Evolutionary conservation across 306 rosid genomes (phyloP), one percentile per base, ranked within the genome.

Genomic region (Trichosanthes truncata): DNA sequence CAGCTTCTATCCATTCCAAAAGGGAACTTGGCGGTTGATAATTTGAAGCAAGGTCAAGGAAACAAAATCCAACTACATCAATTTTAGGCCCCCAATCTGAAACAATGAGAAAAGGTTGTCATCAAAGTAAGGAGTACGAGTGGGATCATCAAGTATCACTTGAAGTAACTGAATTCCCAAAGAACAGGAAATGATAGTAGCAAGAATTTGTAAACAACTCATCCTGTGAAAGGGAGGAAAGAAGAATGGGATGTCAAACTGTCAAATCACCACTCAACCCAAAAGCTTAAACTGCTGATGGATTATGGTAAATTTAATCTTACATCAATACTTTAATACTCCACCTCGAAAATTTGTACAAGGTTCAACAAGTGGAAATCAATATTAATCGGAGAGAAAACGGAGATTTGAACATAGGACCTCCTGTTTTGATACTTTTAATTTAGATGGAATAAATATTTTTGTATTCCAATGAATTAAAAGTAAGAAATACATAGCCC

Each of bases 31-130:
- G 94, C n/a, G 97, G 97, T 82, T 87, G 88, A 84, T 89, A 92
- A 71, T 84, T 88, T 74, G 97, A 92, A 79, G 97, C 98, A 83
- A 94, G 96, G 84, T 94, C 97, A 81, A 94, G 97, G 87, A 94
- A 94, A 91, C 98, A 94, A 83, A 94, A 94, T 78, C 98, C 98
- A 83, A 94, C 97, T 4, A 94, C 92, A 56, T 94, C 97, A 84
- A 90, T 88, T 26, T 86, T 89, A n/a, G 89, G 86, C 6, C 98
- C 97, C 97, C 98, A 94, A 81, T 94, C 98, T 94, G 97, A 90
- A 87, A 68, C 80, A 72, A 60, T 82, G 86, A 74, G 68, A 79
- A 62, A 80, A 62, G 65, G 31, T 25, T 80, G 55, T 80, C 10
- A 82, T 77, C 67, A 52, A 40, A 80, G 61, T 33, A 77, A 26